A percentile compares a stretch with the other conserved stretches of the same genome.
phyloP scores from a whole-genome alignment of 1,139 yeast genomes.

The Pneumocystis oryctolagi region DNA sequence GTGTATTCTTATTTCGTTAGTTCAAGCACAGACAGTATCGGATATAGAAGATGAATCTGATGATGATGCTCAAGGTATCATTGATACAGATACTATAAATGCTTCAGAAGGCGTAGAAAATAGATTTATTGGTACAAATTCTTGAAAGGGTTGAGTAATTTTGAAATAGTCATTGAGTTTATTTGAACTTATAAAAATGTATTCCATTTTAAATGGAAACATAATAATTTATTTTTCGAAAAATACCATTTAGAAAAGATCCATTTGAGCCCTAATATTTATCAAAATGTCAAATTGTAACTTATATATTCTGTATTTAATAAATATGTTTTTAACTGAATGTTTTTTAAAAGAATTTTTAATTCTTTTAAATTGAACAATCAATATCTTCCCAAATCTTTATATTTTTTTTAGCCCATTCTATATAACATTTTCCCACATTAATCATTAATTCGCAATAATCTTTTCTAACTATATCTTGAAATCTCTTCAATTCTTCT shows the following conservation, averaged over 20 bases:
- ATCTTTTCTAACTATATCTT: conserved; percentile 30
- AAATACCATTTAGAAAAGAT: too few species aligned
- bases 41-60: not conserved
- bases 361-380: not conserved
- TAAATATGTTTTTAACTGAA: not conserved
- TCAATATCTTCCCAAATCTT: conserved; percentile 59
- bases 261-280: too few species aligned
- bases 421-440: conserved; percentile 38
- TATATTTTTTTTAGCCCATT: conserved; percentile 56
- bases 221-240: too few species aligned
- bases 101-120: not conserved
- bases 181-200: too few species aligned
- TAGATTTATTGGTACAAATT: not conserved
- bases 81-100: not conserved
- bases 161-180: not conserved
- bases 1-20: not conserved
- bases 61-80: not conserved
- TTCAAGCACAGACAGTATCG: not conserved
- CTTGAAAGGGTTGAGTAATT: not conserved
- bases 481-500: conserved; percentile 38
- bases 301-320: not conserved
- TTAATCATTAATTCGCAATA: conserved; percentile 34
- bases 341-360: not conserved
- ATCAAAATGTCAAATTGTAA: not conserved
- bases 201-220: not conserved